Base-by-base conservation (phyloP, 1,284 basidiomycete species). In the Leccinum fuscescens region DNA sequence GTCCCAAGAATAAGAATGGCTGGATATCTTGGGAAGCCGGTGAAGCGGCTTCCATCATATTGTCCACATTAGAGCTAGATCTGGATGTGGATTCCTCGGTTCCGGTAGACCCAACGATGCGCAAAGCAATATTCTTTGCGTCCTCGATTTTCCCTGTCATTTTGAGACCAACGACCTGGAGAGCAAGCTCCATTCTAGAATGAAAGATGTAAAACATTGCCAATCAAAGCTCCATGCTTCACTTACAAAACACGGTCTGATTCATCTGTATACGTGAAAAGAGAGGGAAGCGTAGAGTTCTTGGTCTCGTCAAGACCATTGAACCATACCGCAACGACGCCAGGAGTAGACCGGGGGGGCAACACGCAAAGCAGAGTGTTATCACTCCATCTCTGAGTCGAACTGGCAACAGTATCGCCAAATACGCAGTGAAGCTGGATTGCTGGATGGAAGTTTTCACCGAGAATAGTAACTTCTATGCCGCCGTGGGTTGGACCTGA, bases 121-220 rank as follows among this genome's bases (percentile, higher is more conserved):
- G 84, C 84, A 92, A 86, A 20, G 95, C 95, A 48, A 96, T 90
- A 65, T 94, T 92, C 74, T 92, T 89, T 3, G 94, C 93, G 60
- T 95, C 92, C 68, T 96, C 93, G 57, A 96, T 89, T 71, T 94
- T 92, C 42, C 95, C 95, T 0, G 94, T 97, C 93, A 97, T 96
- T 79, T 96, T 95, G 64, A 97, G 78, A 2, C 95, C 95, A 27
- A 98, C 94, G 8, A 97, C 94, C 72, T 96, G 94, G 6, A 98
- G 79, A 54, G 95, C 95, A 58, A 97, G 83, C 73, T 97, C 95
- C 94, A 97, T 96, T 63, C 91, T 93, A 67, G 22, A 61, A 49
- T 57, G 53, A 54, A 76, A 57, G 58, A 66, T 61, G 60, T 62
- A 51, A 62, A 62, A 49, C n/a, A 55, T 48, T 64, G 15, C 46